Base-by-base conservation (phyloP, 2,329 filamentous ascomycete species). In the Sporothrix curviconia region DNA sequence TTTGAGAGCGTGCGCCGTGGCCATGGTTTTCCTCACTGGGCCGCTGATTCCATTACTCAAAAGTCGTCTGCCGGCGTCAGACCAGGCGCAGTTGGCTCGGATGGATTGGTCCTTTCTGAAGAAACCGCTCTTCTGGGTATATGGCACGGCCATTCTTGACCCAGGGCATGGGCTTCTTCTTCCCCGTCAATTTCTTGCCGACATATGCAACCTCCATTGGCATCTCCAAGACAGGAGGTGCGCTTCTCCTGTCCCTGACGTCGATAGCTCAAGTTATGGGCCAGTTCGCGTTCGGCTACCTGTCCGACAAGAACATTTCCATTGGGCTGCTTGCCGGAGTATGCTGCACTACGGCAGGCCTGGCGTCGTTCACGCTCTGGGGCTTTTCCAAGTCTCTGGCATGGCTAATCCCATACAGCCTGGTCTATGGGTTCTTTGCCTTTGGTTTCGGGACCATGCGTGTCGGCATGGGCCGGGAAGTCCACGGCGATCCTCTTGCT, bases 391-490 rank as follows among this genome's bases (percentile, higher is more conserved):
- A 14, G 5, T 39, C 36, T 14, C 36, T 39, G 36, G 12, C 36
- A 14, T 39, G 36, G 36, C 36, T 39, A 7, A 39, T 39, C 36
- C 36, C 36, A 15, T 39, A 85, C 67, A 81, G 83, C 34, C 68
- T 85, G 17, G 71, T 78, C 4, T 88, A 84, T 64, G 85, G 85
- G 0, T 74, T 87, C 62, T 87, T 86, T 56, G 84, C 84, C 9
- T 56, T 40, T 14, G 54, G 54, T 3, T 56, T 56, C 19, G 24
- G 32, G 8, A 49, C 54, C 3, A 49, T 49, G 43, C 54, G 54
- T 7, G 43, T 56, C 9, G 63, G 60, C 1, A 71, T 72, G 68
- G 66, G 67, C 8, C 66, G 59, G 1, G 65, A 66, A 0, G 64
- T 71, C 14, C 66, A 60, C 42, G 60, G 66, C 40, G 68, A 69